These are phyloP conservation scores for Pneumocystis sp. DNA, from an alignment of 1,139 yeast genomes.

Conservation along the genomic window DNA sequence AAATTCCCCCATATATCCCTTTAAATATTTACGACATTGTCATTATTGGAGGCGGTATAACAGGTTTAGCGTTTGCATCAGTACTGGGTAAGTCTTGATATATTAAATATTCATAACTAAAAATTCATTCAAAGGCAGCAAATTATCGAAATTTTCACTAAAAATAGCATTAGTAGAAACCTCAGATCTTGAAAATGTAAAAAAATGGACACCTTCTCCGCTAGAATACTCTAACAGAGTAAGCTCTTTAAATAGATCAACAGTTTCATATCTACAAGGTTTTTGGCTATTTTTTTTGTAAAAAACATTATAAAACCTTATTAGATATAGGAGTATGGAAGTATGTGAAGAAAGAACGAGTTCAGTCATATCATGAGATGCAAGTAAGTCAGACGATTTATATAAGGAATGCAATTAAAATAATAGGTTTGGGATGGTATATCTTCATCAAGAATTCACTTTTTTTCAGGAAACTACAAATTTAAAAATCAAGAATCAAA, in stretches of 20 bases:
- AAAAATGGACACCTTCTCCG: constrained; percentile 42
- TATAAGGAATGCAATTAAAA: background rate
- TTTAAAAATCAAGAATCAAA: constrained; percentile 15
- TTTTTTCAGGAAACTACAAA: constrained; percentile 26
- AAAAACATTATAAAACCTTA: background rate
- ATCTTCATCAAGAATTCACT: constrained; percentile 50
- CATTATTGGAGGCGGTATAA: constrained; percentile 95
- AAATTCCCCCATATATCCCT: background rate
- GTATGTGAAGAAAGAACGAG: constrained; percentile 49
- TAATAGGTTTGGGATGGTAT: constrained; percentile 58
- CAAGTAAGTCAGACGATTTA: constrained; percentile 25
- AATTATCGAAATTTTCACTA: constrained; percentile 45
- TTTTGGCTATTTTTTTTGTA: background rate
- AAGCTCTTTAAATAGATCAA: constrained; percentile 61
- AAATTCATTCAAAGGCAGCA: constrained; percentile 27
- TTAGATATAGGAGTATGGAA: constrained; percentile 59
- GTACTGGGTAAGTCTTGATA: constrained; percentile 32
- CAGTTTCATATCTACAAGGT: constrained; percentile 1
- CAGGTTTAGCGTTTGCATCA: constrained; percentile 76
- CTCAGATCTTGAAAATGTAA: constrained; percentile 39
- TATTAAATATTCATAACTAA: background rate
- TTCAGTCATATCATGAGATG: constrained; percentile 66
- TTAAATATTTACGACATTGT: constrained; percentile 42
- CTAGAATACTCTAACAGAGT: constrained; percentile 59
- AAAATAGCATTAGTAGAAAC: constrained; percentile 64